Evolutionary conservation across 2,329 filamentous ascomycete genomes (phyloP).

Genomic region (Trichoderma atrobrunneum): DNA sequence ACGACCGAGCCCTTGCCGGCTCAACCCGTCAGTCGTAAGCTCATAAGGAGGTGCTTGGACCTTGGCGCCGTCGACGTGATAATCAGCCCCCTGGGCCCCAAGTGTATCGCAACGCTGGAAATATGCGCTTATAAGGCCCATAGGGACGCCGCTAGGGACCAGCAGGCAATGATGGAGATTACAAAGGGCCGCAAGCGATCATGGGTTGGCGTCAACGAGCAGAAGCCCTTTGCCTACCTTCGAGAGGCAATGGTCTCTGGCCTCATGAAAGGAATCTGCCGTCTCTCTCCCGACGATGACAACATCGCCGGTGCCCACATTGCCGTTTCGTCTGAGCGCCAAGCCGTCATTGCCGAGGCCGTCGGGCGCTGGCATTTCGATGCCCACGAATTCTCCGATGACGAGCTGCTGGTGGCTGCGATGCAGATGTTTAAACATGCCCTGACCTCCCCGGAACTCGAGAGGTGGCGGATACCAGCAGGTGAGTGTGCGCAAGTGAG

Average conservation of each 20-base stretch:
- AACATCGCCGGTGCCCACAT: conserved; percentile 64
- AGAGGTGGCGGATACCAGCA: conserved; percentile 73
- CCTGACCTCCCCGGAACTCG: conserved; percentile 74
- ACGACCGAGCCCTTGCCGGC: conserved; percentile 37
- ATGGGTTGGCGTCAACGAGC: conserved; percentile 84
- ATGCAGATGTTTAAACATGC: conserved; percentile 88
- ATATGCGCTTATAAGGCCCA: conserved; percentile 82
- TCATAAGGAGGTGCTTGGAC: conserved; percentile 73
- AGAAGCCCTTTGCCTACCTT: conserved; percentile 84
- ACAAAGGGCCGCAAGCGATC: conserved; percentile 79
- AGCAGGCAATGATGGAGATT: conserved; percentile 67
- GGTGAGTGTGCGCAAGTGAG: conserved; percentile 49
- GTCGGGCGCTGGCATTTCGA: conserved; percentile 84
- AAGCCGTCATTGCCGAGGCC: conserved; percentile 62
- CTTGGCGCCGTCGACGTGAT: conserved; percentile 85
- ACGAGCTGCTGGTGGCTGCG: conserved; percentile 84
- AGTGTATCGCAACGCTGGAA: conserved; percentile 71
- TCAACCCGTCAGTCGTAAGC: conserved; percentile 34
- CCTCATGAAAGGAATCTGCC: conserved; percentile 86
- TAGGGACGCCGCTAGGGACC: conserved; percentile 71
- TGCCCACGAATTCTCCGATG: conserved; percentile 84
- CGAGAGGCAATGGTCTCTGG: conserved; percentile 91
- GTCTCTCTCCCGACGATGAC: conserved; percentile 61
- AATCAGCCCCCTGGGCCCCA: conserved; percentile 70
- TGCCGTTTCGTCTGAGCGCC: conserved; percentile 63